Percentiles rank a stretch among this genome's conserved stretches.
Conservation (phyloP, 208 protist species). For the Trypanosoma caninum region DNA sequence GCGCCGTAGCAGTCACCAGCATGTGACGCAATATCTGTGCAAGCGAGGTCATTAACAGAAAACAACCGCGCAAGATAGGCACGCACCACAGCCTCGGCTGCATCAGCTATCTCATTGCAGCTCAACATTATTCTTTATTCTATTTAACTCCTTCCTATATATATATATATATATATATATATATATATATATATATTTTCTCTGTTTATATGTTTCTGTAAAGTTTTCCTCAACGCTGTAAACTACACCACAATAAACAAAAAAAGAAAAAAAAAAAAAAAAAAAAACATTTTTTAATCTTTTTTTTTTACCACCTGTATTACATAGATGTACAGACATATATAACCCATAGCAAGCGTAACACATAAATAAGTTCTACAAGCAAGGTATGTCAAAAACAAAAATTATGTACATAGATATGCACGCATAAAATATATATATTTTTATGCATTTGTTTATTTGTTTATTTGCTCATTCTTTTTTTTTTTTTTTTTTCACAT, state of each 20-base stretch:
- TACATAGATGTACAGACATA: no score
- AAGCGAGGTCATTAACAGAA: neutral
- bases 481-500: neutral
- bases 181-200: neutral
- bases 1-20: neutral
- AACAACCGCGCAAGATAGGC: slow-evolving; percentile 16
- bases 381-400: no score
- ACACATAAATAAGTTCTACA: no score
- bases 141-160: neutral
- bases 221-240: no score
- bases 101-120: slow-evolving; percentile 12
- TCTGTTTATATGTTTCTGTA: neutral
- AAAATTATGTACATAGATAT: no score
- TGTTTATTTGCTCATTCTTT: neutral
- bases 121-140: slow-evolving; percentile 1
- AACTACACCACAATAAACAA: neutral
- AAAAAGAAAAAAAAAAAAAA: slow-evolving; percentile 20
- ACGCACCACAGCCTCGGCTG: slow-evolving; percentile 19
- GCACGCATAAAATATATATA: no score
- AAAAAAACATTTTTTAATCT: slow-evolving; percentile 9
- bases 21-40: slow-evolving; percentile 10
- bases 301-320: neutral
- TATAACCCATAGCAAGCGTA: no score
- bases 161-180: neutral
- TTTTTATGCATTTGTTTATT: no score